These are phyloP conservation scores for Chernovozyma aurita DNA, from an alignment of 1,139 yeast species.

Conservation along the genomic window DNA sequence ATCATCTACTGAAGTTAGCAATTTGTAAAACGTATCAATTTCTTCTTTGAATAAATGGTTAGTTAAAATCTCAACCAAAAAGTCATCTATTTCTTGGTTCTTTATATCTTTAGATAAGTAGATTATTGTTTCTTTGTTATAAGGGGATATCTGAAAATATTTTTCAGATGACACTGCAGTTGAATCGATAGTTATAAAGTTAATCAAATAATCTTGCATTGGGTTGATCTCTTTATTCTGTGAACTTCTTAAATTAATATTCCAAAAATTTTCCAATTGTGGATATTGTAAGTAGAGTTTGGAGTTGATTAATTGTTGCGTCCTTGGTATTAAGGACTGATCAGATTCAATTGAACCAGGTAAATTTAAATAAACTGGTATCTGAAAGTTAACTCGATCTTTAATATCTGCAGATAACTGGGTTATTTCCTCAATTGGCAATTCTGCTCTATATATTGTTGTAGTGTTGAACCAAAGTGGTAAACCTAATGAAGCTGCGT, in stretches of 20 bases:
- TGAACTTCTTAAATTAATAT: constrained; percentile 19
- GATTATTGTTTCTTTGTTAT: constrained; percentile 24
- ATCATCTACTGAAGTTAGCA: constrained; percentile 11
- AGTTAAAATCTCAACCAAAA: constrained; percentile 29
- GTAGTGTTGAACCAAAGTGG: constrained; percentile 76
- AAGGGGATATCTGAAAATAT: constrained; percentile 29
- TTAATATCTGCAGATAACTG: constrained; percentile 29
- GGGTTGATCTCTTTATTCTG: neutral
- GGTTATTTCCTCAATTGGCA: constrained; percentile 54
- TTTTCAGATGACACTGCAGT: constrained; percentile 12
- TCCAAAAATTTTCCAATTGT: constrained; percentile 22
- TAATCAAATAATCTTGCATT: neutral
- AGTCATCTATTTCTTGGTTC: constrained; percentile 27
- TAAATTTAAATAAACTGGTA: constrained; percentile 61
- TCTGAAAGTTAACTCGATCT: constrained; percentile 33
- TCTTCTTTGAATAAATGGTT: constrained; percentile 36
- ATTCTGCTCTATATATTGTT: constrained; percentile 66
- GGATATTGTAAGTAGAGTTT: constrained; percentile 20
- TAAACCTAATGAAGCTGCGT: constrained; percentile 46
- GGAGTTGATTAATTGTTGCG: constrained; percentile 29
- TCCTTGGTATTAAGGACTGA: constrained; percentile 18
- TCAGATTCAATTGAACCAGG: constrained; percentile 21
- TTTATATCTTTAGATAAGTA: constrained; percentile 15
- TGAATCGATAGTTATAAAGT: neutral
- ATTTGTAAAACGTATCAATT: constrained; percentile 19